Conservation (phyloP, 331 rosid species). For the Pyracantha coccinea region DNA sequence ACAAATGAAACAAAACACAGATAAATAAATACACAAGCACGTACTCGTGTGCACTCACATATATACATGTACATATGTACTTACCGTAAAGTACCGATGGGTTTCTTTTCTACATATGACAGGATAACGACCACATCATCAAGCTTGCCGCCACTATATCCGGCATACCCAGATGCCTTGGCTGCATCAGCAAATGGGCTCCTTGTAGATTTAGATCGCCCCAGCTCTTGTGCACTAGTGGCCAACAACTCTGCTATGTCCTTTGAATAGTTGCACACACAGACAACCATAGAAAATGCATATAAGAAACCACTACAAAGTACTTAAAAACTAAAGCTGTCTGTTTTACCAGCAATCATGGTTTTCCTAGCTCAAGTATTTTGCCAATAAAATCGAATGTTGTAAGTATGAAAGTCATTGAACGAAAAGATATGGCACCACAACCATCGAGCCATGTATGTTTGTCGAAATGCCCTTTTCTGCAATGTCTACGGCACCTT, state of each 20-base stretch:
- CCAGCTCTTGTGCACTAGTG: constrained; percentile 55
- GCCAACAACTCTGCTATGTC: constrained; percentile 60
- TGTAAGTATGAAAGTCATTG: background rate
- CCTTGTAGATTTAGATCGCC: constrained; percentile 38
- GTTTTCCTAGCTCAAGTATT: background rate
- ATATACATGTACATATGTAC: background rate
- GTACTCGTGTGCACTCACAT: background rate
- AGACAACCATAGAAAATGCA: background rate
- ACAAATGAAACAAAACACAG: background rate
- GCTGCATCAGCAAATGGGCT: constrained; percentile 79
- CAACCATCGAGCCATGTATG: background rate
- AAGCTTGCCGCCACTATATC: constrained; percentile 62
- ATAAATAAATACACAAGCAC: too few relatives aligned
- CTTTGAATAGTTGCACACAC: constrained; percentile 22
- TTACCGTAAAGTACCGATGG: background rate
- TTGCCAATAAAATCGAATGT: background rate
- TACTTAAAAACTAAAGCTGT: too few relatives aligned
- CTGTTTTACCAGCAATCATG: background rate
- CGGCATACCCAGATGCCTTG: constrained; percentile 52
- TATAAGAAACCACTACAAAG: background rate
- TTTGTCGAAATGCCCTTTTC: background rate
- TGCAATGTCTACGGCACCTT: background rate
- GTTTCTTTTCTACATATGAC: constrained; percentile 36
- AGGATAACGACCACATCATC: constrained; percentile 46
- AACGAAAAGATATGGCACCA: background rate